Percentiles rank a stretch among this genome's conserved stretches.
Conservation (phyloP, 2,329 filamentous ascomycete species). For the Metarhizium guizhouense region DNA sequence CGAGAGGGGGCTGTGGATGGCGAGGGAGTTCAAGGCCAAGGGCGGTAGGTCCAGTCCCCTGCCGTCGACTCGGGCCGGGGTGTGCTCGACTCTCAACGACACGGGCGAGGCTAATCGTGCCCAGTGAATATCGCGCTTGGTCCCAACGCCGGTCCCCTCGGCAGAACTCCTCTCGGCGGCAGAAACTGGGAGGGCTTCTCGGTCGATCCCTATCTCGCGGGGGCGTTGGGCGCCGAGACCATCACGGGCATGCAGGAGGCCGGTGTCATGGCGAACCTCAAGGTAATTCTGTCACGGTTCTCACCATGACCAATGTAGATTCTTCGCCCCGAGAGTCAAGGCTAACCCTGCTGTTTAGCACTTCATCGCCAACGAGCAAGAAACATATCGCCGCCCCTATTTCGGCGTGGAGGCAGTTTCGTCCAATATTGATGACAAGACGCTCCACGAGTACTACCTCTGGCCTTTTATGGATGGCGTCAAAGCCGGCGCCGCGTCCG, state of each 20-base stretch:
- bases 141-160: conserved; percentile 61
- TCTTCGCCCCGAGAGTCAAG: too few species aligned
- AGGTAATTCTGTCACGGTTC: conserved; percentile 20
- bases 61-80: too few species aligned
- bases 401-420: conserved; percentile 43
- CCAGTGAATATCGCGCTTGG: conserved; percentile 61
- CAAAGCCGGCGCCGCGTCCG: conserved; percentile 42
- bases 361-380: conserved; percentile 53
- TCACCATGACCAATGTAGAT: neutral
- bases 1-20: conserved; percentile 42
- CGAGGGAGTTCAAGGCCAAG: conserved; percentile 46
- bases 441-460: conserved; percentile 55
- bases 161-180: conserved; percentile 60
- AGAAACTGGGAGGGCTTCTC: conserved; percentile 72
- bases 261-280: conserved; percentile 71
- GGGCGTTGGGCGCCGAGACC: conserved; percentile 60
- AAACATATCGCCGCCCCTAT: conserved; percentile 34
- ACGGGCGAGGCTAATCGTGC: neutral
- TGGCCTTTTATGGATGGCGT: conserved; percentile 59
- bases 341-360: conserved; percentile 29
- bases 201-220: conserved; percentile 61
- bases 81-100: neutral
- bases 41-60: conserved; percentile 35
- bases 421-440: conserved; percentile 56
- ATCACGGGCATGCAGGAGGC: conserved; percentile 68